phyloP scores from a whole-genome alignment of 805 yeast genomes.

The Debaryomyces hansenii region DNA sequence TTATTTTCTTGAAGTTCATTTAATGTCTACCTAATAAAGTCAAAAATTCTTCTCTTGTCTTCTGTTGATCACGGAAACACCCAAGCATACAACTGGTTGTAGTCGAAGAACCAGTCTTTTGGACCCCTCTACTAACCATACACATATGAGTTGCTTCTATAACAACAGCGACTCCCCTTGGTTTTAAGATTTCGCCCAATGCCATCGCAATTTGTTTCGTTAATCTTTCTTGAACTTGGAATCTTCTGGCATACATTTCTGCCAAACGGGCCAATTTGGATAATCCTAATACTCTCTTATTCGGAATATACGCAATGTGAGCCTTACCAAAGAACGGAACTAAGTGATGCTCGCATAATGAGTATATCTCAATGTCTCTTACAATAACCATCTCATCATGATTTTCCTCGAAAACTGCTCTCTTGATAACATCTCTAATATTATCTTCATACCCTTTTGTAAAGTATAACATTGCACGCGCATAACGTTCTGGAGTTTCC shows the following conservation, averaged over 20 bases:
- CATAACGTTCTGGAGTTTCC: constrained; percentile 95
- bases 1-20: constrained; percentile 2
- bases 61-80: constrained; percentile 88
- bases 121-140: constrained; percentile 97
- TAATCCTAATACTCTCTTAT: constrained; percentile 86
- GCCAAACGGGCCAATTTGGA: constrained; percentile 93
- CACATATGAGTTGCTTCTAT: constrained; percentile 99
- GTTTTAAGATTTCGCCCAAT: constrained; percentile 82
- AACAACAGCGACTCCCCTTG: constrained; percentile 97
- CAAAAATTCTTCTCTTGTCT: constrained; percentile 94
- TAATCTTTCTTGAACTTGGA: constrained; percentile 96
- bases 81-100: constrained; percentile 98
- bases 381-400: constrained; percentile 99
- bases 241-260: constrained; percentile 92
- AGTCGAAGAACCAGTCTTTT: constrained; percentile 91
- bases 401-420: constrained; percentile 96
- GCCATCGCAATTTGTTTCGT: constrained; percentile 99
- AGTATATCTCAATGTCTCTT: constrained; percentile 86
- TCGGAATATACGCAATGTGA: constrained; percentile 97
- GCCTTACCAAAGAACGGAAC: constrained; percentile 98
- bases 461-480: constrained; percentile 92
- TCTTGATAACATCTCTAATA: constrained; percentile 84
- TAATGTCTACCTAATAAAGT: constrained; percentile 68
- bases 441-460: constrained; percentile 97
- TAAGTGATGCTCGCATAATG: constrained; percentile 95